A percentile compares a stretch with the other conserved stretches of the same genome.
Evolutionary conservation across 352 stramenopile genomes (phyloP).

Genomic region (Phytophthora citrophthora): DNA sequence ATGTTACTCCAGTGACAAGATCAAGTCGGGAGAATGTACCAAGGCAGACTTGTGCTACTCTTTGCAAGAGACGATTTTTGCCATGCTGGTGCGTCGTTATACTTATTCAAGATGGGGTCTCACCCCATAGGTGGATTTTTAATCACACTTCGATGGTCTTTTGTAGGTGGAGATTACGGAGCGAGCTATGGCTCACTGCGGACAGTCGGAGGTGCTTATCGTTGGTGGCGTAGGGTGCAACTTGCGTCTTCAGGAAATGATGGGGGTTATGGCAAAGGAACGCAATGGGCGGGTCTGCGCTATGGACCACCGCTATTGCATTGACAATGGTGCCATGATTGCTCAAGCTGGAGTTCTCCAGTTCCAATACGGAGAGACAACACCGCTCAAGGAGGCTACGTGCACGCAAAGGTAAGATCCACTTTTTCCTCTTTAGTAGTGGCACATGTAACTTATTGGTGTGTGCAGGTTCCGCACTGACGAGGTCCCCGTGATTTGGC

Average conservation of each 20-base stretch:
- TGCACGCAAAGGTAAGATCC: constrained; percentile 92
- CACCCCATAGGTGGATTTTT: not conserved
- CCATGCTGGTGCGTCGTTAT: constrained; percentile 92
- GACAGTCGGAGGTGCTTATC: constrained; percentile 97
- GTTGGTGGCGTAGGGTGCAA: constrained; percentile 99
- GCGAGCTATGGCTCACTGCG: constrained; percentile 99
- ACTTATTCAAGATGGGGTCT: not conserved
- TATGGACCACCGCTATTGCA: constrained; percentile 99
- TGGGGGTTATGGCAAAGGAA: constrained; percentile 97
- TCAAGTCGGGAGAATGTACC: constrained; percentile 90
- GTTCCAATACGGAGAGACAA: constrained; percentile 94
- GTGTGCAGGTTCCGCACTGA: constrained; percentile 95
- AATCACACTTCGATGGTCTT: not conserved
- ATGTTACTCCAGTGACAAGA: constrained; percentile 62
- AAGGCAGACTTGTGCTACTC: constrained; percentile 98
- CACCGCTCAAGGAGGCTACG: constrained; percentile 91
- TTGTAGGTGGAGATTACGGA: constrained; percentile 98
- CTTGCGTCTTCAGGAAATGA: constrained; percentile 96
- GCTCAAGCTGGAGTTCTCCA: constrained; percentile 98
- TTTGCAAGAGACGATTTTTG: constrained; percentile 99
- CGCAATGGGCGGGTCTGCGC: constrained; percentile 94
- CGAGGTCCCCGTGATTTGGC: constrained; percentile 97
- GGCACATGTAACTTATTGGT: not conserved
- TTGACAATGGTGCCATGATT: constrained; percentile 99
- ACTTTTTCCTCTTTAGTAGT: not conserved